Percentiles rank a stretch among this genome's conserved stretches.
Evolutionary conservation across 768 basidiomycete species (phyloP).

Genomic region (Tulasnella sp.): DNA sequence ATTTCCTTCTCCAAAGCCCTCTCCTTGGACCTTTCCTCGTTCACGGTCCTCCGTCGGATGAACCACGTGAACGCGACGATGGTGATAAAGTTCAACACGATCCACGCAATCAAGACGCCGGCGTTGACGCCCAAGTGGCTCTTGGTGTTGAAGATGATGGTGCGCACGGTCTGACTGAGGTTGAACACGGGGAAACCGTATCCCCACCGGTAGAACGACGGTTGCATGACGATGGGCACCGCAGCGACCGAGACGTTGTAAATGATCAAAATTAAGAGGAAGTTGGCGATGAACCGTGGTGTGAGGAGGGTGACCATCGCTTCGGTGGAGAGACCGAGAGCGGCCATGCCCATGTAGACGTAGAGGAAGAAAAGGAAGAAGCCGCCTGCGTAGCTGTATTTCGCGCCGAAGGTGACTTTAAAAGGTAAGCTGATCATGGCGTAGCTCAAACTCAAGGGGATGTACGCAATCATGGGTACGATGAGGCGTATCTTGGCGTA

Average conservation of each 20-base stretch:
- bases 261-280: constrained; percentile 36
- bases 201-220: constrained; percentile 23
- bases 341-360: constrained; percentile 25
- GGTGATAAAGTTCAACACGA: constrained; percentile 7
- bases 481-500: constrained; percentile 29
- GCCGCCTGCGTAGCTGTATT: constrained; percentile 22
- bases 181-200: constrained; percentile 53
- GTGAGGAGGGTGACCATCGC: constrained; percentile 28
- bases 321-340: constrained; percentile 27
- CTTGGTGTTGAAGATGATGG: constrained; percentile 52
- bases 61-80: constrained; percentile 7
- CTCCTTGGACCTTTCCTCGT: background rate
- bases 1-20: background rate
- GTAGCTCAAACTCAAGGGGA: constrained; percentile 32
- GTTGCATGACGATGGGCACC: constrained; percentile 40
- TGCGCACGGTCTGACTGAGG: constrained; percentile 46
- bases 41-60: background rate
- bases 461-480: constrained; percentile 29
- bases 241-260: constrained; percentile 32
- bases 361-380: constrained; percentile 31
- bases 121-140: constrained; percentile 32
- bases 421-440: constrained; percentile 36
- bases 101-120: constrained; percentile 28
- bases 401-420: constrained; percentile 31
- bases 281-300: constrained; percentile 27